A percentile compares a stretch with the other conserved stretches of the same genome.
Conservation (phyloP, 2,329 filamentous ascomycete genomes). For the Phyllachora maydis region DNA sequence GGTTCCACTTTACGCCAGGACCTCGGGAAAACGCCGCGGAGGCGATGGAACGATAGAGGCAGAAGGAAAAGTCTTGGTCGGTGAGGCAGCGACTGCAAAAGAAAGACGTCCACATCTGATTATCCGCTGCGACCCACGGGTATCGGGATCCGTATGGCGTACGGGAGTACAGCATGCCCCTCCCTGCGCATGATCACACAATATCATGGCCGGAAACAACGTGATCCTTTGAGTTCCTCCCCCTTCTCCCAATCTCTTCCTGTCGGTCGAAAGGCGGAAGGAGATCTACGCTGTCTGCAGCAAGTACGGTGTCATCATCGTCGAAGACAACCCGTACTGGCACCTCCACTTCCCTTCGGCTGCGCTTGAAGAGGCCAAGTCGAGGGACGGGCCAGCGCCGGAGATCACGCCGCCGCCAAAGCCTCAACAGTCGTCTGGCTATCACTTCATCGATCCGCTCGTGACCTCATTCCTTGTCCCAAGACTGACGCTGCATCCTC, state of each 20-base stretch:
- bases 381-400: slow-evolving; percentile 15
- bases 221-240: too few species aligned
- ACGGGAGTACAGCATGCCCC: too few species aligned
- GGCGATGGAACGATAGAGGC: too few species aligned
- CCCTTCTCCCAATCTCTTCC: too few species aligned
- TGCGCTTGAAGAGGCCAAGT: slow-evolving; percentile 25
- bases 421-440: slow-evolving; percentile 30
- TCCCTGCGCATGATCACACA: too few species aligned
- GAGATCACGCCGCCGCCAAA: slow-evolving; percentile 9
- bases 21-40: too few species aligned
- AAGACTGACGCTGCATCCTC: background rate
- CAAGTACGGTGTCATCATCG: slow-evolving; percentile 72
- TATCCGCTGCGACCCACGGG: too few species aligned
- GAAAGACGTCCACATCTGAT: too few species aligned
- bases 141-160: too few species aligned
- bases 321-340: slow-evolving; percentile 95
- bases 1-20: slow-evolving; percentile 34
- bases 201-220: too few species aligned
- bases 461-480: slow-evolving; percentile 51
- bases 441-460: slow-evolving; percentile 62
- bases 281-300: slow-evolving; percentile 66
- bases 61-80: too few species aligned
- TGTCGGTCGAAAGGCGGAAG: slow-evolving; percentile 52
- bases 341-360: slow-evolving; percentile 76
- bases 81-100: too few species aligned